phyloP scores from a whole-genome alignment of 192 early-diverging fungal species.

The Linnemannia hyalina region DNA sequence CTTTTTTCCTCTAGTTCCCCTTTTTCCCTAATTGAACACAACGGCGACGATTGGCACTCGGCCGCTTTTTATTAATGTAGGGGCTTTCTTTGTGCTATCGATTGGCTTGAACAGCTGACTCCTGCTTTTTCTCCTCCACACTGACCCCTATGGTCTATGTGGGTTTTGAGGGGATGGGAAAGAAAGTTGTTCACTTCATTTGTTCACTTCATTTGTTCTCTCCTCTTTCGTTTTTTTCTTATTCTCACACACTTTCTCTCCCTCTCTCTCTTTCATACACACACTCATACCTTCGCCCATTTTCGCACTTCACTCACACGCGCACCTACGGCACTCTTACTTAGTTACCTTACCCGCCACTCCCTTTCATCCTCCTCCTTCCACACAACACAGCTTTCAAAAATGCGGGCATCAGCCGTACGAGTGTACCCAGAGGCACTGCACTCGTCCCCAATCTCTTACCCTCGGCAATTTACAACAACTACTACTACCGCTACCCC shows the following conservation, averaged over 20 bases:
- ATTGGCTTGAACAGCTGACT: background rate
- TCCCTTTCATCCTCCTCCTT: background rate
- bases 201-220: background rate
- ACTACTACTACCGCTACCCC: background rate
- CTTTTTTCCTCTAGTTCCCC: too few species aligned
- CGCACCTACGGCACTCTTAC: background rate
- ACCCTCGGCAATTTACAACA: too few species aligned
- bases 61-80: background rate
- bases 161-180: background rate
- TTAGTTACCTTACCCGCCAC: too few species aligned
- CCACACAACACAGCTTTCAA: background rate
- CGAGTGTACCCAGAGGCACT: conserved; percentile 1
- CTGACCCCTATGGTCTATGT: background rate
- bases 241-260: background rate
- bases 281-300: background rate
- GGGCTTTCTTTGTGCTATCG: background rate
- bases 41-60: background rate
- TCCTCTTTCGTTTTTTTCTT: background rate
- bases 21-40: background rate
- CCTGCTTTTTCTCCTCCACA: background rate
- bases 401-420: background rate
- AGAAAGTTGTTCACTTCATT: background rate
- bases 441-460: background rate
- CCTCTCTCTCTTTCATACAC: background rate
- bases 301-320: background rate